Base-by-base conservation (phyloP, 106 monocot genomes). In the Dioscorea dumetorum region DNA sequence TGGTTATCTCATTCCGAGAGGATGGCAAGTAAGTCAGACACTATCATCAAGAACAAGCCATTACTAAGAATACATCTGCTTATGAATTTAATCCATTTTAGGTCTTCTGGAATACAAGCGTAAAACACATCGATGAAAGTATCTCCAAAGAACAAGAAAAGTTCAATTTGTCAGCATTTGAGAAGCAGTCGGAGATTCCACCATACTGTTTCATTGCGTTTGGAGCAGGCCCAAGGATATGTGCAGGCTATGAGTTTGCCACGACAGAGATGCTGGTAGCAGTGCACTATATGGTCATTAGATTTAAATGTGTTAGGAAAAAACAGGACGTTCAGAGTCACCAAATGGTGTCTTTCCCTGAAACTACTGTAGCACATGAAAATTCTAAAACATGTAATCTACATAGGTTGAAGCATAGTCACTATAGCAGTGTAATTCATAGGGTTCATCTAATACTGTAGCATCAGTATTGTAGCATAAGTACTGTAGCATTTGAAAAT, bases 231-330 rank as follows among this genome's bases (percentile, higher is more conserved):
- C 41, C 71, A 12, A 32, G 74, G 21, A 67, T 78, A 4, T 83
- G 83, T 53, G 74, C 78, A 4, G 79, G 72, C 1, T 64, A 64
- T 9, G 79, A 83, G 24, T 79, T 79, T 60, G 79, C 79, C 1
- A 75, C 51, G 67, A 50, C 72, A 12, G 83, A 83, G 64, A 75
- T 67, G 8, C 50, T 79, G 21, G 59, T 75, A 12, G 74, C 34
- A 34, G 74, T 79, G 60, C 75, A 83, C 24, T 54, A 83, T 34
- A 6, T 75, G 33, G 72, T 79, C 23, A 76, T 67, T 1, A 20
- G 53, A 21, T 79, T 82, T 50, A 75, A 52, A n/a, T n/a, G n/a
- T n/a, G n/a, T n/a, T n/a, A n/a, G n/a, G n/a, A n/a, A n/a, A n/a
- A n/a, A n/a, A n/a, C n/a, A n/a, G n/a, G n/a, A n/a, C n/a, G n/a